Base-by-base conservation (phyloP, 2,329 filamentous ascomycete species). In the Fusarium tricinctum region DNA sequence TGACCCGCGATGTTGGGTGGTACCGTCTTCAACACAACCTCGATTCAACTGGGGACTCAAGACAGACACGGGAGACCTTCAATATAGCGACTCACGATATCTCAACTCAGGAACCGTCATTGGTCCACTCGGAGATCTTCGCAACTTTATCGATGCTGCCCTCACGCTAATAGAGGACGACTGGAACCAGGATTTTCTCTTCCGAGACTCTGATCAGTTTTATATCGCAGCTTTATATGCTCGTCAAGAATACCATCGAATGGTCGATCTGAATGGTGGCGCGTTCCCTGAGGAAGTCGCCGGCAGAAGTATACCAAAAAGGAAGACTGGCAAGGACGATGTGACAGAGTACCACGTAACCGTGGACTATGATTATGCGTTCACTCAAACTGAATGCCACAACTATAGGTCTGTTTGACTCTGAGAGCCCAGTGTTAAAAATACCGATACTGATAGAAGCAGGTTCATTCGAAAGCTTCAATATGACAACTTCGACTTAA, bases 371-470 rank as follows among this genome's bases (percentile, higher is more conserved):
- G 69, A 72, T 10, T 66, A 61, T 12, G 80, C 83, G 45, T 87
- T 85, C 68, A 85, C 87, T 66, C 68, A 66, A 8, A 78, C 81
- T 39, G 84, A 86, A 68, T 83, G 84, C 9, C 73, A 84, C 3
- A 72, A 77, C 5, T 84, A 87, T 65, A 77, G 74, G 40, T 83
- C 86, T 54, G 78, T 87, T 43, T 38, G 9, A n/a, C 76, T 51
- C 15, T 14, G 2, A 10, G 17, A n/a, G 19, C 17, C 1, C 7
- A 10, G 2, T n/a, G 17, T 10, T 38, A 4, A 4, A 4, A 4
- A 12, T 10, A 5, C 5, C n/a, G 7, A 15, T 23, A 12, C 8
- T n/a, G 4, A 38, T 22, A 17, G 12, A 5, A 14, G 8, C 2
- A 52, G 75, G 26, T 83, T 86, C 54, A 78, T 87, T 42, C 80